phyloP scores from a whole-genome alignment of 73 alveolate species.

The Tetrahymena elliotti region DNA sequence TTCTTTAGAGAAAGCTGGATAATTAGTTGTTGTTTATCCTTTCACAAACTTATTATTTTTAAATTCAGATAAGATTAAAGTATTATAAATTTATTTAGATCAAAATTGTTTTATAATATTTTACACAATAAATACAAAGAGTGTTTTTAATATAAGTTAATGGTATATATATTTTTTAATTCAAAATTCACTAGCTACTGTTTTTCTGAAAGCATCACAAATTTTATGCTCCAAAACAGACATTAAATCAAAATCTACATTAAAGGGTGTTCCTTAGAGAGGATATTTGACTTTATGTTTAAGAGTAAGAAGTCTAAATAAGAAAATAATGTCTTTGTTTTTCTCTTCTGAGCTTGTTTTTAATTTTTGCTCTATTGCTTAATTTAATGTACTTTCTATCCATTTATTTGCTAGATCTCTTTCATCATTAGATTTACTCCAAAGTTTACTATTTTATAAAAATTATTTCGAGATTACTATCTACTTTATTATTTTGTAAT shows the following conservation, averaged over 20 bases:
- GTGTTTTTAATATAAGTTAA: no score
- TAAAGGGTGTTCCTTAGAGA: conserved; percentile 28
- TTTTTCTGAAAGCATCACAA: conserved; percentile 32
- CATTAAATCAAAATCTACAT: conserved; percentile 35
- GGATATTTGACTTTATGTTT: conserved; percentile 37
- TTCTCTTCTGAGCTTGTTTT: conserved; percentile 22
- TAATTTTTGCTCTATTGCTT: conserved; percentile 23
- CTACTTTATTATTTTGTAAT: background rate
- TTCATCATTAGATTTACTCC: background rate
- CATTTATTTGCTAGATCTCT: conserved; percentile 36
- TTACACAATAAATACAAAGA: no score
- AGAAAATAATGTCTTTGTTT: conserved; percentile 12
- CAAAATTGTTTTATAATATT: no score
- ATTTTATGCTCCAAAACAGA: conserved; percentile 30
- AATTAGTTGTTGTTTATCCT: no score
- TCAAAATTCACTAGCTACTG: background rate
- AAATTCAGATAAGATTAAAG: no score
- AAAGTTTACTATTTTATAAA: background rate
- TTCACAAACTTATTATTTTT: no score
- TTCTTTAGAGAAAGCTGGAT: no score
- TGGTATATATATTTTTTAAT: background rate
- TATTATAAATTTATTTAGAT: no score
- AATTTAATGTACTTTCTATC: conserved; percentile 29
- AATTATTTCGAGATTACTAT: no score
- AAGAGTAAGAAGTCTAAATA: conserved; percentile 29